phyloP scores from a whole-genome alignment of 495 filamentous ascomycete species.

The Penicillium ucsense region DNA sequence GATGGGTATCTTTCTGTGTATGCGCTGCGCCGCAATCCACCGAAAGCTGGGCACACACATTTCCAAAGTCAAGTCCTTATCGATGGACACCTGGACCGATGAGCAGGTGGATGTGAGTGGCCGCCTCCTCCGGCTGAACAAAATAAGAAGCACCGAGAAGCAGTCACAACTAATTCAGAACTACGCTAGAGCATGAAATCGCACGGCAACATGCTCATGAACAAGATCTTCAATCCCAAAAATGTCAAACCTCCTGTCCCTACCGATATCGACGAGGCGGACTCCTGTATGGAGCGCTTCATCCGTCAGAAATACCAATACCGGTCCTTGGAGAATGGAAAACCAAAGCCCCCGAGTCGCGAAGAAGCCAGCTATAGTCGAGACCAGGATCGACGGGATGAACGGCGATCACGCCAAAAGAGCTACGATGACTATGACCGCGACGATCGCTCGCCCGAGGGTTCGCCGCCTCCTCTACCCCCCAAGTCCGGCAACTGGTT shows the following conservation, averaged over 20 bases:
- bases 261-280: constrained; percentile 81
- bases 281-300: constrained; percentile 85
- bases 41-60: constrained; percentile 96
- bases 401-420: background rate
- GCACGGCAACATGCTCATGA: constrained; percentile 76
- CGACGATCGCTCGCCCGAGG: constrained; percentile 23
- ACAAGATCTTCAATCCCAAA: constrained; percentile 78
- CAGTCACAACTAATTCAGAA: no score
- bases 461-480: constrained; percentile 69
- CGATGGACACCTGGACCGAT: constrained; percentile 91
- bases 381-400: background rate
- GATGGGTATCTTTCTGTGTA: constrained; percentile 94
- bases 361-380: constrained; percentile 28
- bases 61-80: constrained; percentile 95
- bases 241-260: constrained; percentile 74
- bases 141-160: no score
- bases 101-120: constrained; percentile 85
- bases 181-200: constrained; percentile 72
- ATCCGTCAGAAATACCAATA: constrained; percentile 90
- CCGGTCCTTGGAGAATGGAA: constrained; percentile 44
- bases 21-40: constrained; percentile 93
- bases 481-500: constrained; percentile 72
- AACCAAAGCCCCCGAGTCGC: constrained; percentile 37
- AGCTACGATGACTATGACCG: background rate
- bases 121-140: no score